These are phyloP conservation scores for Arxiozyma heterogenica DNA, from an alignment of 1,139 yeast species.

Conservation along the genomic window DNA sequence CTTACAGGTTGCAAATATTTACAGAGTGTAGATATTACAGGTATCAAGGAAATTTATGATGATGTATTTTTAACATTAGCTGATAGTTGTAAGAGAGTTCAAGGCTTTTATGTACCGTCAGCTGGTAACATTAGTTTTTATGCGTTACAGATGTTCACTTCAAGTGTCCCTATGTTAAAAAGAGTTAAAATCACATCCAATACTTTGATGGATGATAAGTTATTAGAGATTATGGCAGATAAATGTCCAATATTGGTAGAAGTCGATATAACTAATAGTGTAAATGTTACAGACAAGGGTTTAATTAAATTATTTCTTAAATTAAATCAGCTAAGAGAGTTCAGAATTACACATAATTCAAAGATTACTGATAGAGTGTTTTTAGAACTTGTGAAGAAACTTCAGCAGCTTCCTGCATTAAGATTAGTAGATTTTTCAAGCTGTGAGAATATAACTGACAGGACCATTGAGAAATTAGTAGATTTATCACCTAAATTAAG, in stretches of 20 bases:
- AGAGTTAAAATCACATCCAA: slow-evolving; percentile 77
- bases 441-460: slow-evolving; percentile 75
- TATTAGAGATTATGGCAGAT: slow-evolving; percentile 52
- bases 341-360: slow-evolving; percentile 66
- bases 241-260: slow-evolving; percentile 78
- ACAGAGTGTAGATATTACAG: slow-evolving; percentile 83
- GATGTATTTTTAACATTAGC: slow-evolving; percentile 66
- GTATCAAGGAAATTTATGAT: slow-evolving; percentile 64
- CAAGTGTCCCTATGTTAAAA: slow-evolving; percentile 64
- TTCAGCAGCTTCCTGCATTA: slow-evolving; percentile 39
- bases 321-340: slow-evolving; percentile 67
- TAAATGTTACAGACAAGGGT: slow-evolving; percentile 58
- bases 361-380: slow-evolving; percentile 50
- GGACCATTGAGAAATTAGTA: slow-evolving; percentile 64
- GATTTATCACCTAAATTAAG: slow-evolving; percentile 74
- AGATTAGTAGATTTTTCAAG: slow-evolving; percentile 81
- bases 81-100: slow-evolving; percentile 60
- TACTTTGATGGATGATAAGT: slow-evolving; percentile 55
- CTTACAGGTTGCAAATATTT: slow-evolving; percentile 57
- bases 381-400: slow-evolving; percentile 27
- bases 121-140: slow-evolving; percentile 60
- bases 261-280: slow-evolving; percentile 79
- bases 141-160: slow-evolving; percentile 53
- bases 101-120: slow-evolving; percentile 85
- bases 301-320: slow-evolving; percentile 54